Evolutionary conservation across 2,329 filamentous ascomycete species (phyloP).

Genomic region (Aspergillus oerlinghausenensis): DNA sequence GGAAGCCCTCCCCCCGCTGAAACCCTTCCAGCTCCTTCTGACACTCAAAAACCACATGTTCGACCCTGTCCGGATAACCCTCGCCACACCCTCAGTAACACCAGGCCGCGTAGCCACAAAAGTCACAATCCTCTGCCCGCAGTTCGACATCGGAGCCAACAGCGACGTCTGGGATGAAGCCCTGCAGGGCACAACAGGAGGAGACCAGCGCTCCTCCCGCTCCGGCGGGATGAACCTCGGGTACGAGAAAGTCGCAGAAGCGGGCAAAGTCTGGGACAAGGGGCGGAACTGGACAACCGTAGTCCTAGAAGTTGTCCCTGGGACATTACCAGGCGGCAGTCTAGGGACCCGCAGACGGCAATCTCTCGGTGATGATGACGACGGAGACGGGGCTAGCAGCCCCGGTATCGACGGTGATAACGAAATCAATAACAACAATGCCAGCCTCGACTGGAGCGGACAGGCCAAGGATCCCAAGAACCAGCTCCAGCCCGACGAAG

Average conservation of each 20-base stretch:
- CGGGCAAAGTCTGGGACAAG: slow-evolving; percentile 93
- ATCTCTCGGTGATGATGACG: slow-evolving; percentile 23
- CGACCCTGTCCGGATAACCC: slow-evolving; percentile 78
- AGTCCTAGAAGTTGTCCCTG: slow-evolving; percentile 81
- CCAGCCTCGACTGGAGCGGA: slow-evolving; percentile 24
- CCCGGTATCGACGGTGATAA: slow-evolving; percentile 27
- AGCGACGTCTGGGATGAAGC: slow-evolving; percentile 94
- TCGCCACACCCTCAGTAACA: slow-evolving; percentile 77
- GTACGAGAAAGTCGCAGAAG: slow-evolving; percentile 61
- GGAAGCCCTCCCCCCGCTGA: slow-evolving; percentile 44
- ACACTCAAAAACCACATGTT: slow-evolving; percentile 94
- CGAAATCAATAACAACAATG: slow-evolving; percentile 23
- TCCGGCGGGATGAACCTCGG: slow-evolving; percentile 35
- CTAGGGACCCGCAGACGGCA: not conserved
- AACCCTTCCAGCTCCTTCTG: slow-evolving; percentile 71
- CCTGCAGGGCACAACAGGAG: slow-evolving; percentile 49
- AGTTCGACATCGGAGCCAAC: slow-evolving; percentile 91
- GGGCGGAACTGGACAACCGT: slow-evolving; percentile 94
- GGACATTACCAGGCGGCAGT: slow-evolving; percentile 29
- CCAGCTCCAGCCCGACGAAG: slow-evolving; percentile 49
- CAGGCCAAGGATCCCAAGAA: slow-evolving; percentile 9
- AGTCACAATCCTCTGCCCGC: slow-evolving; percentile 88
- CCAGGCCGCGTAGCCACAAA: slow-evolving; percentile 71
- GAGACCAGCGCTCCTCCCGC: slow-evolving; percentile 38
- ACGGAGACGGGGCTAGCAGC: slow-evolving; percentile 1